phyloP scores from a whole-genome alignment of 192 early-diverging fungal species.

The Thoreauomyces humboldtii region DNA sequence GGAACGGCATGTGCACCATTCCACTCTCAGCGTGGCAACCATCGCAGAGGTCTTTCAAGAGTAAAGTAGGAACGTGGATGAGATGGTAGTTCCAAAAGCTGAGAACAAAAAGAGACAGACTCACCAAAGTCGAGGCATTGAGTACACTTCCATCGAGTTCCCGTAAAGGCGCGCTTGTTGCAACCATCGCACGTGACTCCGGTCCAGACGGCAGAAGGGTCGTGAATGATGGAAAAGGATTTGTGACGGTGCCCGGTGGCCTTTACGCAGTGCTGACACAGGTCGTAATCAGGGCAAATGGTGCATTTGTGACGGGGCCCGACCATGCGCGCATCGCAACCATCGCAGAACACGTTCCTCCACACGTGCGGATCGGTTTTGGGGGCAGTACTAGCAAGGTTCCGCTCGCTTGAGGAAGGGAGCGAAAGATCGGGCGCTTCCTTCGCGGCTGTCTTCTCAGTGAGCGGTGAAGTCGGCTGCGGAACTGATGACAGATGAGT shows the following conservation, averaged over 20 bases:
- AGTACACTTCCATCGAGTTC: neutral
- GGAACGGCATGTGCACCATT: conserved; percentile 1
- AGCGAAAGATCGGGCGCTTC: neutral
- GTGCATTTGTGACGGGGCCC: conserved; percentile 26
- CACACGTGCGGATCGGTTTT: neutral
- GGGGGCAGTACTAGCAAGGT: neutral
- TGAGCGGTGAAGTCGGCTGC: neutral
- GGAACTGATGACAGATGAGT: neutral
- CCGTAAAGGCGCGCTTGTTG: neutral
- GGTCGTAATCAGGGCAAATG: conserved; percentile 22
- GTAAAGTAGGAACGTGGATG: too few relatives aligned
- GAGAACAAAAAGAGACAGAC: neutral
- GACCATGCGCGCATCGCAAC: conserved; percentile 9
- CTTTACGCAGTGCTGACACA: conserved; percentile 15
- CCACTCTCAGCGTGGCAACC: neutral
- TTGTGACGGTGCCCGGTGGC: neutral
- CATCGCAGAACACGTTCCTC: conserved; percentile 24
- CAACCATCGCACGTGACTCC: conserved; percentile 6
- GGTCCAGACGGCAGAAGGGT: neutral
- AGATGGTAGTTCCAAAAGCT: neutral
- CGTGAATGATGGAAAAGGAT: neutral
- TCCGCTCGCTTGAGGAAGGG: neutral
- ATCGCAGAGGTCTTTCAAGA: conserved; percentile 6
- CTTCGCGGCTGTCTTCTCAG: neutral
- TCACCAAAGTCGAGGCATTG: conserved; percentile 7